Evolutionary conservation across 2,329 filamentous ascomycete genomes (phyloP).

Genomic region (Huntiella omanensis): DNA sequence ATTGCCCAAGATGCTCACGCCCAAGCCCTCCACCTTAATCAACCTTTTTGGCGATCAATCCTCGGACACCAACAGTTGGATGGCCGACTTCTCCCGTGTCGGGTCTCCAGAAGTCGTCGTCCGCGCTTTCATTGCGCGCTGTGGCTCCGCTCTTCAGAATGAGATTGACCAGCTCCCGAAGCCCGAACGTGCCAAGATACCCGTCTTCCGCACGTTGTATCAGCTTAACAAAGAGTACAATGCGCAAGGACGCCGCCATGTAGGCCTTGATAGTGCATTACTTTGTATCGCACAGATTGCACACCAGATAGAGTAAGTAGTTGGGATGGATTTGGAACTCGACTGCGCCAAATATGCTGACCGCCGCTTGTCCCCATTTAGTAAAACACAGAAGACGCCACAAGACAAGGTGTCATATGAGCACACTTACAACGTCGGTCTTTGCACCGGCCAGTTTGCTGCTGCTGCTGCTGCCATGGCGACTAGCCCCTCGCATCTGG

Average conservation of each 20-base stretch:
- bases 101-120: constrained; percentile 32
- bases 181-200: constrained; percentile 37
- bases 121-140: constrained; percentile 41
- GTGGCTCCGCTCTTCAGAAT: constrained; percentile 35
- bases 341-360: neutral
- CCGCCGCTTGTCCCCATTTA: constrained; percentile 14
- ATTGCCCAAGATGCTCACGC: constrained; percentile 4
- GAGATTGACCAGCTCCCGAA: constrained; percentile 39
- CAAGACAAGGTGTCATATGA: constrained; percentile 29
- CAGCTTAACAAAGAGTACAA: constrained; percentile 49
- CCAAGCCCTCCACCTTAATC: constrained; percentile 13
- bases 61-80: constrained; percentile 43
- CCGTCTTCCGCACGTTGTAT: constrained; percentile 41
- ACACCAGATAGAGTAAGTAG: constrained; percentile 47
- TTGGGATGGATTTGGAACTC: no score
- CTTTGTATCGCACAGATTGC: constrained; percentile 46
- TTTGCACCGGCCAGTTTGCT: constrained; percentile 53
- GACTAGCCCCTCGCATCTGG: constrained; percentile 39
- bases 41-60: constrained; percentile 57
- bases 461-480: constrained; percentile 47
- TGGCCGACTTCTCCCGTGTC: constrained; percentile 33
- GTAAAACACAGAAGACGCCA: constrained; percentile 34
- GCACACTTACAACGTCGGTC: constrained; percentile 38
- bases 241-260: constrained; percentile 34
- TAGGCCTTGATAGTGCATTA: constrained; percentile 45